These are phyloP conservation scores for Lathyrus tuberosus DNA, from an alignment of 306 rosid genomes.

Conservation along the genomic window DNA sequence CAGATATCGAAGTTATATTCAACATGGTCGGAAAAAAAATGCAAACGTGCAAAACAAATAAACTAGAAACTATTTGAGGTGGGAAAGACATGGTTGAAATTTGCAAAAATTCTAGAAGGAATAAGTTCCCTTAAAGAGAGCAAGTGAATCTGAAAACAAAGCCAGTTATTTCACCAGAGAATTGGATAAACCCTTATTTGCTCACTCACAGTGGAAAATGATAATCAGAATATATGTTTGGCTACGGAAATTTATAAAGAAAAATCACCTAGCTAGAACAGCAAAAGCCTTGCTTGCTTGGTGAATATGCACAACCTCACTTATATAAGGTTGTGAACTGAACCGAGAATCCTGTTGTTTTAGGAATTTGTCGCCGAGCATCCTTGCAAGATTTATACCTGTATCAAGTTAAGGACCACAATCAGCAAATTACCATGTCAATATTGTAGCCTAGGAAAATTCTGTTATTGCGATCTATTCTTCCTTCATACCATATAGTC, in stretches of 20 bases:
- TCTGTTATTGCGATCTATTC: conserved; percentile 25
- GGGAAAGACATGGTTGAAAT: conserved; percentile 5
- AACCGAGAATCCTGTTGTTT: conserved; percentile 95
- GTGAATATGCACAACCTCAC: conserved; percentile 69
- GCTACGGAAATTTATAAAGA: conserved; percentile 30
- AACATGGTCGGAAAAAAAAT: conserved; percentile 17
- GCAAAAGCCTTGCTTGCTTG: conserved; percentile 69
- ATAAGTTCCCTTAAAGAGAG: too few species aligned
- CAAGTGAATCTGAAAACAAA: neutral
- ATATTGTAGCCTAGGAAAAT: conserved; percentile 13
- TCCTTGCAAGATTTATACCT: conserved; percentile 95
- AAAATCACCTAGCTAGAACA: conserved; percentile 81
- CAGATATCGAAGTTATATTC: conserved; percentile 35
- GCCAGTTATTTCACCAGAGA: conserved; percentile 16
- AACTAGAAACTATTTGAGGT: neutral
- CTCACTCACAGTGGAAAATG: neutral
- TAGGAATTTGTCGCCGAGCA: conserved; percentile 98
- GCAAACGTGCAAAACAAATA: conserved; percentile 10
- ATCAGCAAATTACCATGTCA: conserved; percentile 37
- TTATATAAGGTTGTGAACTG: conserved; percentile 86
- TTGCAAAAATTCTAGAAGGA: neutral
- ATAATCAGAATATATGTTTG: conserved; percentile 24
- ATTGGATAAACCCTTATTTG: conserved; percentile 6
- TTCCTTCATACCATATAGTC: conserved; percentile 69
- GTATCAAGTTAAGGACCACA: conserved; percentile 40